Base-by-base conservation (phyloP, 225 moss, liverwort and hornwort genomes). In the Marchantia paleacea region DNA sequence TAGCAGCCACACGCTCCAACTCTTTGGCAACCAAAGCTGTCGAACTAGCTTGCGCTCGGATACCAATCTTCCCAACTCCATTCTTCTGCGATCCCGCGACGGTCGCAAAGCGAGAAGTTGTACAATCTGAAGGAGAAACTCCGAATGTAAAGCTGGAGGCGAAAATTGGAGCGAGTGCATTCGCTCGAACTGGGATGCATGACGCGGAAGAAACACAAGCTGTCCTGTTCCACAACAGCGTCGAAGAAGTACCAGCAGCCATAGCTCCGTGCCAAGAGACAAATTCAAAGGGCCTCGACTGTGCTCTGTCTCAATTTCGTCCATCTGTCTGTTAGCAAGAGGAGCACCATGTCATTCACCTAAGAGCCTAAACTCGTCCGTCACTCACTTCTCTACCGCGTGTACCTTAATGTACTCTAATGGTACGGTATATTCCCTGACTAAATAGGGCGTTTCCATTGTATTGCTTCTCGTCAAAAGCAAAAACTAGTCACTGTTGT, bases 1-100 rank as follows among this genome's bases (percentile, higher is more conserved):
- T 97, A 9, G 96, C 96, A 66, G 96, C 92, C 76, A 93, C 93
- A 13, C 96, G 91, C 82, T 97, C 96, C 87, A 97, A 83, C 55
- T 93, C 96, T 85, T 97, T 97, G 0, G 94, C 94, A 1, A 94
- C 80, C 84, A 92, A 85, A 2, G 91, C 84, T 63, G 90, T 84
- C 12, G 86, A 80, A 19, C 72, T 69, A 20, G 73, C 68, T 57
- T 64, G 77, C 16, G 77, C 83, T 70, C 73, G 72, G 70, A 63
- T 28, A 49, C 48, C 77, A 66, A 50, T 50, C 49, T 49, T 28
- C 29, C 71, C 51, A 8, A 22, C 7, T 71, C 19, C 49, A 3
- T 9, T 8, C 22, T n/a, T 71, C 50, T 20, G 16, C 26, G 66
- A 31, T 39, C 4, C 50, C 22, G 51, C 20, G 11, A 51, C 13